Conservation (phyloP, 208 protist genomes). For the Trypanosoma vivax region DNA sequence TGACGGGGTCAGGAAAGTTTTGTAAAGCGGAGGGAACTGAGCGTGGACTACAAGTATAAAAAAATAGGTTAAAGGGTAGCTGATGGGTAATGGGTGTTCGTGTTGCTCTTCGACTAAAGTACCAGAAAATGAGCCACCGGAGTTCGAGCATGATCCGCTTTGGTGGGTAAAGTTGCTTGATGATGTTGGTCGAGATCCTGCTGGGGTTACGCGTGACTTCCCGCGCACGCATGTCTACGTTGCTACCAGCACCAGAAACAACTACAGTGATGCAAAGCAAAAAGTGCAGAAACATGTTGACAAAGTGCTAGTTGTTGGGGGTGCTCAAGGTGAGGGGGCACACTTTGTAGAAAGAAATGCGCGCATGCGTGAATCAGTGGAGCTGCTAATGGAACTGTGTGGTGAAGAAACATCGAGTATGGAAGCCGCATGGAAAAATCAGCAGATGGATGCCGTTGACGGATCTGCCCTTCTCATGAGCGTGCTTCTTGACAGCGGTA, state of each 20-base stretch:
- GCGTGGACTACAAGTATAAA: too few species aligned
- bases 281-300: too few species aligned
- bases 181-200: slow-evolving; percentile 38
- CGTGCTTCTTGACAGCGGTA: slow-evolving; percentile 39
- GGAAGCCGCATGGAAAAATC: slow-evolving; percentile 22
- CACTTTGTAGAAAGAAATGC: slow-evolving; percentile 24
- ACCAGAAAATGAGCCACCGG: too few species aligned
- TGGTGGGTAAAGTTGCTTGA: slow-evolving; percentile 7
- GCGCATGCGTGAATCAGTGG: slow-evolving; percentile 25
- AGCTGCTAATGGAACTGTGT: slow-evolving; percentile 46
- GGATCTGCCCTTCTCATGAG: slow-evolving; percentile 29
- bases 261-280: slow-evolving; percentile 13
- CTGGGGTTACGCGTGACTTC: slow-evolving; percentile 72
- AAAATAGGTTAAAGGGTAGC: too few species aligned
- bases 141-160: neutral
- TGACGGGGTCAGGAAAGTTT: too few species aligned
- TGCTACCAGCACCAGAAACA: slow-evolving; percentile 15
- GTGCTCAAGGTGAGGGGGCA: neutral
- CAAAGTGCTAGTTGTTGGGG: neutral
- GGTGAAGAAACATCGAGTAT: slow-evolving; percentile 35
- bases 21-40: too few species aligned
- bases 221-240: slow-evolving; percentile 63
- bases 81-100: neutral
- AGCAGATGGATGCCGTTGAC: slow-evolving; percentile 17
- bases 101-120: neutral